A percentile compares a stretch with the other conserved stretches of the same genome.
Evolutionary conservation across 2,329 filamentous ascomycete genomes (phyloP).

Genomic region (Trichoderma sp.): DNA sequence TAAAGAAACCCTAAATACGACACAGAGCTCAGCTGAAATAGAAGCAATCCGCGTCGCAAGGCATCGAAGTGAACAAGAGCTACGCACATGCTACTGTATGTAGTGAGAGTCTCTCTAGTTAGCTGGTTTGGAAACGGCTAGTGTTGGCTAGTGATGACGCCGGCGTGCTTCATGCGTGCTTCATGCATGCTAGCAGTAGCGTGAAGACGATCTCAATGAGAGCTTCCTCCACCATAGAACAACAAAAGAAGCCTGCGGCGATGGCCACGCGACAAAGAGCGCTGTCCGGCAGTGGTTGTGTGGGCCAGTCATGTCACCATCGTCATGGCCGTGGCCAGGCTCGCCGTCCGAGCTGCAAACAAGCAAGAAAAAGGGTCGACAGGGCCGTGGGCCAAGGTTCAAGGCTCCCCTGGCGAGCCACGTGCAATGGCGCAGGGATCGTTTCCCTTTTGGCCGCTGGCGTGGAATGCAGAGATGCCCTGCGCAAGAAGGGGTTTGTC

Average conservation of each 20-base stretch:
- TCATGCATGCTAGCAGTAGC: conserved; percentile 2
- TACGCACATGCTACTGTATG: too few species aligned
- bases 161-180: neutral
- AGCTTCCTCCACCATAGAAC: neutral
- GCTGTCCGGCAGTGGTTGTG: neutral
- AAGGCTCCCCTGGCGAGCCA: conserved; percentile 19
- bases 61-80: neutral
- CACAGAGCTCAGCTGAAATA: neutral
- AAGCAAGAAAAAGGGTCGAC: neutral
- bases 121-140: neutral
- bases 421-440: conserved; percentile 20
- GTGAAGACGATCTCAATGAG: neutral
- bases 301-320: neutral
- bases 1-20: neutral
- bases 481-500: neutral
- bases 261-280: neutral
- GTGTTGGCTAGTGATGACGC: neutral
- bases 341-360: neutral
- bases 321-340: neutral
- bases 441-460: conserved; percentile 2
- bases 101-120: neutral
- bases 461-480: conserved; percentile 9
- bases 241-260: neutral
- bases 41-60: neutral
- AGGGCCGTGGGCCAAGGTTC: conserved; percentile 1